Evolutionary conservation across 306 rosid genomes (phyloP), one percentile per base, ranked within the genome.

Genomic region (Cyamopsis tetragonoloba): DNA sequence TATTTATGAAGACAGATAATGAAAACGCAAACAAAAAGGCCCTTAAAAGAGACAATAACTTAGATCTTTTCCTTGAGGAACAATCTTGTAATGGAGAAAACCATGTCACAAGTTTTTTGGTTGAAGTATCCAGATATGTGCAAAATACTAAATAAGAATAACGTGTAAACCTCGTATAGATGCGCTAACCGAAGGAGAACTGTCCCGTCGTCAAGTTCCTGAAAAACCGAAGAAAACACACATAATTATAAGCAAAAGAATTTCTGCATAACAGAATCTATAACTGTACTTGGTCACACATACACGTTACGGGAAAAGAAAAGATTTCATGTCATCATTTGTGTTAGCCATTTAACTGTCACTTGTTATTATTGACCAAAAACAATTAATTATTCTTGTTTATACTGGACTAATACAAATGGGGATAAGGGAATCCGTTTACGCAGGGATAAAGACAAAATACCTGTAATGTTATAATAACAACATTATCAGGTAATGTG

Each of bases 111-210:
- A 35, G 14, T 67, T 66, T n/a, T n/a, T n/a, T n/a, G n/a, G n/a
- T n/a, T n/a, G n/a, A n/a, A n/a, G n/a, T n/a, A n/a, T n/a, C n/a
- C n/a, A n/a, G n/a, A n/a, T 10, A 39, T 4, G 30, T 12, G 61
- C 37, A 6, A 71, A 70, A 47, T 43, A 53, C 31, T 43, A 22
- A 19, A 15, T 37, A 34, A 55, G 71, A 60, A 58, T 50, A 61
- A 41, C 71, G 50, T 53, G 35, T 24, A 23, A 20, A 90, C 97
- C 95, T 91, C 95, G 0, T 87, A 91, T 72, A 91, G 60, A 75
- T 91, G 97, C 0, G 97, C 92, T 32, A 87, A 65, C 32, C 97
- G 88, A 49, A 91, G 85, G 59, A 91, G 88, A 68, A 84, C 84
- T 63, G 71, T 78, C 60, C 85, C 95, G 34, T 68, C 32, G 10